Base-by-base conservation (phyloP, 495 filamentous ascomycete genomes). In the Penicillium goetzii region DNA sequence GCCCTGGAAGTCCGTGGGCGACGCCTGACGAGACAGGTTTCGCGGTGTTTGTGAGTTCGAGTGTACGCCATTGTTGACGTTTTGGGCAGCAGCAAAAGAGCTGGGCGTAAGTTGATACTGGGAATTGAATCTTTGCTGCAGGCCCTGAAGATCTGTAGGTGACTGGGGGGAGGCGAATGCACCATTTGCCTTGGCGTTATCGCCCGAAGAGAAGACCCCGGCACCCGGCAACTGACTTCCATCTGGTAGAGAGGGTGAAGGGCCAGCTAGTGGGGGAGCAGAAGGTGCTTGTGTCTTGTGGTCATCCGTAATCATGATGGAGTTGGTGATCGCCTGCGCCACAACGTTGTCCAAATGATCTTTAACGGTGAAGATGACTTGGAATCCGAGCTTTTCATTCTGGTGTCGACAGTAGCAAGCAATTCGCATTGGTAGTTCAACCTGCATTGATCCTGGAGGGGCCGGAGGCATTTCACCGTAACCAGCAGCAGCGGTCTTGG, bases 321-420 rank as follows among this genome's bases (percentile, higher is more conserved):
- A 89, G 36, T 86, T 85, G 6, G 92, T 92, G 28, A 97, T 88
- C n/a, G 85, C 84, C 69, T 98, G 94, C 21, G 92, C 90, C 54
- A 97, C 75, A 23, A 96, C 76, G 45, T 87, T 86, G 69, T 85
- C 88, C 57, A 83, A 68, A 64, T 88, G 84, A 78, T 96, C 91
- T 69, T 93, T 96, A 56, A 98, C 78, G 3, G 94, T 97, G 71
- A 97, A 95, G 33, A 98, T 96, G 65, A 98, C 91, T 69, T 91
- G 90, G 67, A 96, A 98, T 3, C 94, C 94, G 58, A 88, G 76
- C 71, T 97, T 97, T 76, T 98, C 94, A 40, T 86, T 84, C 61
- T 97, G 94, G 72, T 98, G 94, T 4, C 94, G 87, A 75, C 94
- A 97, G 76, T 98, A 98, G 74, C 94, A 98, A 5, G 93, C 91